These are phyloP conservation scores for Xylaria telfairii DNA, from an alignment of 495 filamentous ascomycete species.

Conservation along the genomic window DNA sequence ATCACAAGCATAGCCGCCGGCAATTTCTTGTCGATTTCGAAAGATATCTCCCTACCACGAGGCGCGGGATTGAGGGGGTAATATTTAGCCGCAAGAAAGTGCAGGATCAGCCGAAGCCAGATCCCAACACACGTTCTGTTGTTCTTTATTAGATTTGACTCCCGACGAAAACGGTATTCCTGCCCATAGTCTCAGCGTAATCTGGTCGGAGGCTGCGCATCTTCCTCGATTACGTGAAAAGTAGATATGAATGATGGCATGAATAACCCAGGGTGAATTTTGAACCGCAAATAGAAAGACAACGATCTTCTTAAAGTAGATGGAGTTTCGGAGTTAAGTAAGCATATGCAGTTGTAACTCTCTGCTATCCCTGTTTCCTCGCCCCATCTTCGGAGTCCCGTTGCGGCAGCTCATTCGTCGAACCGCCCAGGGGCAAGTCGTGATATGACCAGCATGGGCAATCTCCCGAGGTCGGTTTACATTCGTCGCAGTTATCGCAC, in stretches of 20 bases:
- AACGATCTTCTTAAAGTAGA: not conserved
- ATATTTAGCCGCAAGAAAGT: slow-evolving; percentile 15
- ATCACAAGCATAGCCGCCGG: slow-evolving; percentile 12
- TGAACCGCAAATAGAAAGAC: not conserved
- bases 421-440: not conserved
- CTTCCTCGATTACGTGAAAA: not conserved
- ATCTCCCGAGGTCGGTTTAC: not conserved
- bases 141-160: not conserved
- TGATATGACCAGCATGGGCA: not conserved
- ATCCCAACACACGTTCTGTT: not conserved
- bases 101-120: slow-evolving; percentile 16
- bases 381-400: not conserved
- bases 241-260: not conserved
- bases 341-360: not conserved
- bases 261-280: not conserved
- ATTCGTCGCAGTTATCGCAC: not conserved
- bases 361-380: not conserved
- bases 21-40: slow-evolving; percentile 10
- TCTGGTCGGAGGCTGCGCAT: not conserved
- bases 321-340: slow-evolving; percentile 12
- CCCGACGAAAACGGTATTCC: not conserved
- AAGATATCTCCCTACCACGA: slow-evolving; percentile 2
- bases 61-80: slow-evolving; percentile 1
- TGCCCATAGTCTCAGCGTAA: not conserved
- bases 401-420: not conserved